Conservation (phyloP, 352 stramenopile species). For the Phytopythium sindhum region DNA sequence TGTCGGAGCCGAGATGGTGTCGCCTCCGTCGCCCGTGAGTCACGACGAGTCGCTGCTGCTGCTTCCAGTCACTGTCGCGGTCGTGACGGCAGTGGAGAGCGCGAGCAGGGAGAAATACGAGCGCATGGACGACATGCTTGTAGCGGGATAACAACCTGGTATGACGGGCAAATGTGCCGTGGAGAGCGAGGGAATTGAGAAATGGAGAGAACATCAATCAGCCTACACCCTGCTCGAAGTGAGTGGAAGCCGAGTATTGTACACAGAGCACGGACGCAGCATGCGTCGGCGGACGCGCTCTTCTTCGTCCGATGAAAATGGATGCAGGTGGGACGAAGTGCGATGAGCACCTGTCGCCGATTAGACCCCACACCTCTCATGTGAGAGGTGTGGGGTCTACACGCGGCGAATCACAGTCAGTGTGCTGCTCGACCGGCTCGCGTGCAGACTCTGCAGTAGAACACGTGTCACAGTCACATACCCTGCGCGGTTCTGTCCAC, state of each 20-base stretch:
- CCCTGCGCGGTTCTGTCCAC: not conserved
- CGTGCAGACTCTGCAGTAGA: not conserved
- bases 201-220: not conserved
- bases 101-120: not conserved
- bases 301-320: not conserved
- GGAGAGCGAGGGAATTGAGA: not conserved
- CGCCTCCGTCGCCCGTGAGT: not conserved
- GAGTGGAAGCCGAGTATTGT: not conserved
- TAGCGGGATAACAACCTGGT: not conserved
- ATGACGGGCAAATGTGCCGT: not conserved
- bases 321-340: not conserved
- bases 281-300: not conserved
- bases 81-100: not conserved
- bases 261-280: not conserved
- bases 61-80: not conserved
- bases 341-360: too few species aligned
- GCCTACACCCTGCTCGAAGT: too few species aligned
- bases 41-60: constrained; percentile 4
- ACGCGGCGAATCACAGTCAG: too few species aligned
- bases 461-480: not conserved
- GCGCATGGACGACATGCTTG: not conserved
- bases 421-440: not conserved
- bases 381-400: too few species aligned
- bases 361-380: too few species aligned
- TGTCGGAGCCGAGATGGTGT: not conserved